These are phyloP conservation scores for Blastosporella zonata DNA, from an alignment of 1,284 basidiomycete species.

Conservation along the genomic window DNA sequence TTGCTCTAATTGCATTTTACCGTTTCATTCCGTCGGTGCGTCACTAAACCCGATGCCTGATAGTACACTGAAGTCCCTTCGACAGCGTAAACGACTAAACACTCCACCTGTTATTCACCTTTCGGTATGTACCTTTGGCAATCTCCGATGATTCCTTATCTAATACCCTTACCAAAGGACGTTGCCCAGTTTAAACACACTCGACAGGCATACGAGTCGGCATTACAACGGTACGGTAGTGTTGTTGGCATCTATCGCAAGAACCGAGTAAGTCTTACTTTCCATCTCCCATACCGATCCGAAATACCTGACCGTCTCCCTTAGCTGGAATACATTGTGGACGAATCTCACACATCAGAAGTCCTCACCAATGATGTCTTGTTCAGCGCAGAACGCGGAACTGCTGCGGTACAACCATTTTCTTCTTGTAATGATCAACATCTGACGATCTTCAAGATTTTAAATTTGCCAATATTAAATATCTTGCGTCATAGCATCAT, in stretches of 20 bases:
- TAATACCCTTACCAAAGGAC: not conserved
- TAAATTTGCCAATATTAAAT: conserved; percentile 12
- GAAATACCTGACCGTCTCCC: not conserved
- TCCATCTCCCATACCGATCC: not conserved
- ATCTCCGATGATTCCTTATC: not conserved
- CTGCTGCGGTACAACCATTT: conserved; percentile 4
- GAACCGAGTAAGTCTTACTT: not conserved
- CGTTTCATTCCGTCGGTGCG: conserved; percentile 1
- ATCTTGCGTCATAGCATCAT: conserved; percentile 3
- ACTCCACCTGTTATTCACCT: conserved; percentile 9
- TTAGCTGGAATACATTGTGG: conserved; percentile 13
- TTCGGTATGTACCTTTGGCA: not conserved
- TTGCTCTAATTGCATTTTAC: not conserved
- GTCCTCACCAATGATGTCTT: conserved; percentile 8
- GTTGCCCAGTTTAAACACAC: conserved; percentile 5
- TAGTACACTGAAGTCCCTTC: not conserved
- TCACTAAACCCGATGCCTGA: not conserved
- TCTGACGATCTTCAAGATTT: conserved; percentile 1
- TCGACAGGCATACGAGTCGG: conserved; percentile 8
- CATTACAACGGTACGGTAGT: conserved; percentile 5
- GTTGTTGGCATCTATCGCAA: conserved; percentile 11
- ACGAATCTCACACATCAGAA: conserved; percentile 4
- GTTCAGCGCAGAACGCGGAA: conserved; percentile 12
- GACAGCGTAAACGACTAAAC: conserved; percentile 4
- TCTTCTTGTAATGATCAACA: not conserved